Conservation (phyloP, 73 alveolate species). For the Diophrys appendiculata region DNA sequence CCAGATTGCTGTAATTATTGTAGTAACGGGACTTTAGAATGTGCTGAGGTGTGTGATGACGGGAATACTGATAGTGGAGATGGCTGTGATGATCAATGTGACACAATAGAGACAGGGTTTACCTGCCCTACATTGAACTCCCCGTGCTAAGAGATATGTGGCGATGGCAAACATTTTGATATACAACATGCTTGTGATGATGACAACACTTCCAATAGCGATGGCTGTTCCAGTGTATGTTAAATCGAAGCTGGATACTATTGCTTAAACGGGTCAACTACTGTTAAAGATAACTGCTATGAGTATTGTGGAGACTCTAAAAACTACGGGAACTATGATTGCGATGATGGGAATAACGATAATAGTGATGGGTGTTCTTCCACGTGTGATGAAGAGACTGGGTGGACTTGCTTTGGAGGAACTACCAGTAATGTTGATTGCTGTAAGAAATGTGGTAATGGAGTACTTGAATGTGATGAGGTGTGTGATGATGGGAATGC, state of each 20-base stretch:
- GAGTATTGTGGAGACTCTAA: slow-evolving; percentile 60
- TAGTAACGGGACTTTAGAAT: too few relatives aligned
- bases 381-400: neutral
- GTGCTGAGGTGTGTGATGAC: slow-evolving; percentile 18
- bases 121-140: slow-evolving; percentile 17
- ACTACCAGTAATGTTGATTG: neutral
- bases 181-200: slow-evolving; percentile 36
- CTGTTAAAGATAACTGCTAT: slow-evolving; percentile 31
- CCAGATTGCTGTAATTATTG: slow-evolving; percentile 13
- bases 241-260: slow-evolving; percentile 25
- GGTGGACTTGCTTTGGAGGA: neutral
- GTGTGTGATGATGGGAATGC: slow-evolving; percentile 54
- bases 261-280: slow-evolving; percentile 24
- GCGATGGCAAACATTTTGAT: slow-evolving; percentile 34
- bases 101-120: slow-evolving; percentile 16
- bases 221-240: slow-evolving; percentile 8
- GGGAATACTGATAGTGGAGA: slow-evolving; percentile 24
- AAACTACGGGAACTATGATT: slow-evolving; percentile 16
- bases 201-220: slow-evolving; percentile 29
- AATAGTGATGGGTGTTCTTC: slow-evolving; percentile 6
- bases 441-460: slow-evolving; percentile 44
- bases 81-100: slow-evolving; percentile 16
- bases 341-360: slow-evolving; percentile 10
- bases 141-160: slow-evolving; percentile 41
- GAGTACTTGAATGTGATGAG: slow-evolving; percentile 3